Conservation (phyloP, 257 asterid species). For the Ophiorrhiza pumila region DNA sequence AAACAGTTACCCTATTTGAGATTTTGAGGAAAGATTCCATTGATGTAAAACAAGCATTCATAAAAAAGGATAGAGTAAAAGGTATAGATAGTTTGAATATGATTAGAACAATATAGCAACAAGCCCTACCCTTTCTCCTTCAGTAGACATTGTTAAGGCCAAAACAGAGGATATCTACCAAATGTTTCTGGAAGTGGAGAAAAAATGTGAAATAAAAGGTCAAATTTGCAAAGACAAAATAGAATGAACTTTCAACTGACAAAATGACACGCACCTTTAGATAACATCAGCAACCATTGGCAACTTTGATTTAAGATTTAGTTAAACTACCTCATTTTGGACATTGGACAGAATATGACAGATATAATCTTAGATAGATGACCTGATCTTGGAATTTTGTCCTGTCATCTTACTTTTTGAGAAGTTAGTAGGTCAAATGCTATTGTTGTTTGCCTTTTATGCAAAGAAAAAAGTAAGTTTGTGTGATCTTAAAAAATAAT, state of each 20-base stretch:
- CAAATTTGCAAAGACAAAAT: neutral
- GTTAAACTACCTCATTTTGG: too few species aligned
- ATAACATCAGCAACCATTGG: too few species aligned
- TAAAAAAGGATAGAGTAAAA: neutral
- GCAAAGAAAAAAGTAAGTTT: too few species aligned
- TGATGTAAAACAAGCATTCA: neutral
- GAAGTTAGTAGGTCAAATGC: too few species aligned
- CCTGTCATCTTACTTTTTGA: too few species aligned
- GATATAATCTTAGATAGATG: too few species aligned
- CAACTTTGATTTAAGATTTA: too few species aligned
- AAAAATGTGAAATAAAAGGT: slow-evolving; percentile 3
- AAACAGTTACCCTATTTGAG: neutral
- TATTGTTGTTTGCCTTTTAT: too few species aligned
- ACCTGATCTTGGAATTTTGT: too few species aligned
- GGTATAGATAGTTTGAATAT: neutral
- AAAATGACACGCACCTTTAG: slow-evolving; percentile 53
- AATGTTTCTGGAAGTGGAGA: slow-evolving; percentile 48
- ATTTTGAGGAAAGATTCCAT: neutral
- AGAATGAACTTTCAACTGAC: neutral
- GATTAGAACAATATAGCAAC: neutral
- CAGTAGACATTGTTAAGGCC: slow-evolving; percentile 98
- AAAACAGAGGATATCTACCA: slow-evolving; percentile 95
- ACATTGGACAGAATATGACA: too few species aligned
- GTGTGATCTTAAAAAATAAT: too few species aligned
- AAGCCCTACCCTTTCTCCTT: slow-evolving; percentile 82